Conservation (phyloP, 805 yeast species). For the Metschnikowia lachancei region DNA sequence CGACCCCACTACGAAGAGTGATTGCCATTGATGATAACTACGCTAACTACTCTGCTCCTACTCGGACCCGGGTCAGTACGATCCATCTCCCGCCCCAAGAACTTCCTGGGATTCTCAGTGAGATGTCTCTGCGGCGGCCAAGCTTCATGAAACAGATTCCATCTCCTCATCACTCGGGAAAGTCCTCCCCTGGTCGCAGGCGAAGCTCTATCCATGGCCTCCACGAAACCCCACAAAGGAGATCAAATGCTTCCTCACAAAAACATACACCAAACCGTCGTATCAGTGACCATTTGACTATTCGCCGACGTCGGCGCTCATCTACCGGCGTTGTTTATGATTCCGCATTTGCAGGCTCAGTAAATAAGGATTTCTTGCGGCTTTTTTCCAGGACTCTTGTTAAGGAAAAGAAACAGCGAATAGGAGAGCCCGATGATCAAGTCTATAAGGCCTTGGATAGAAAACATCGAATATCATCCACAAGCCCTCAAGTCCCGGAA, state of each 20-base stretch:
- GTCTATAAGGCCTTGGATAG: conserved; percentile 14
- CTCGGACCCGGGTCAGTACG: conserved; percentile 11
- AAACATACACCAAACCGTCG: conserved; percentile 15
- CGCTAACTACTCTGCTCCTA: conserved; percentile 15
- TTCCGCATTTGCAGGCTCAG: conserved; percentile 34
- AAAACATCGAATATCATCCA: conserved; percentile 12
- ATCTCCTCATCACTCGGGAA: background rate
- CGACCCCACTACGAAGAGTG: conserved; percentile 20
- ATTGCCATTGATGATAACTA: conserved; percentile 4
- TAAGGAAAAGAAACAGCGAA: conserved; percentile 17
- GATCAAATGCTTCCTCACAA: conserved; percentile 8
- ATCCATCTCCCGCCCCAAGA: conserved; percentile 26
- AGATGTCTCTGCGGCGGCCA: conserved; percentile 13
- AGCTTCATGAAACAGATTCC: background rate
- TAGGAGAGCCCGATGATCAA: conserved; percentile 13
- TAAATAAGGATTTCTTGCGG: conserved; percentile 37
- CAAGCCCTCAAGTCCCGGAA: conserved; percentile 12
- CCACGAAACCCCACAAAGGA: conserved; percentile 2
- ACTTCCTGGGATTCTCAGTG: conserved; percentile 18
- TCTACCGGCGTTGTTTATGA: conserved; percentile 25
- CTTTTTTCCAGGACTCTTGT: conserved; percentile 33
- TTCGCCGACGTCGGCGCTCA: conserved; percentile 19
- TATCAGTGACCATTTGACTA: conserved; percentile 15
- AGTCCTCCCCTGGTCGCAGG: background rate
- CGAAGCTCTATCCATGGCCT: background rate